Base-by-base conservation (phyloP, 768 basidiomycete species). In the Lentinula aciculospora region DNA sequence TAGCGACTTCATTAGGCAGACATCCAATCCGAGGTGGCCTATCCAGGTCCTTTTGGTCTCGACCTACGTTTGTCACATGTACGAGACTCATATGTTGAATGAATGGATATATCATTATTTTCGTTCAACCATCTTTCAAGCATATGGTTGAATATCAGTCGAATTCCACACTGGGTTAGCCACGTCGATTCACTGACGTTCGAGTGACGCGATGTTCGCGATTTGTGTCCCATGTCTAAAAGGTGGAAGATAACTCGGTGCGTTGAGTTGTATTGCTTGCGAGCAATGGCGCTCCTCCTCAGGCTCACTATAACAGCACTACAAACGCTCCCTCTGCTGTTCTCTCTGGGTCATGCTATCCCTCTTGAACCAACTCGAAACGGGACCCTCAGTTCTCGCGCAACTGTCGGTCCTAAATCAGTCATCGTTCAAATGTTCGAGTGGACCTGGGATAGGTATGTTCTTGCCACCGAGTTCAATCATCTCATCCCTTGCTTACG, bases 351-450 rank as follows among this genome's bases (percentile, higher is more conserved):
- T 7, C 7, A 28, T 27, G 25, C 27, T 28, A 5, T n/a, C 46
- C 46, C 46, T 4, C 46, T 28, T n/a, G 46, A 47, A 29, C 25
- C 46, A n/a, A 28, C 27, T 7, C 27, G 15, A 9, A 17, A 28
- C 29, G 28, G 12, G 42, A 23, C 42, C 8, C 21, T 47, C 27
- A 31, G 5, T 21, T 12, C 28, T 32, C 63, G 66, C 31, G 62
- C 64, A 13, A 66, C 66, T 4, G 57, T 63, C 17, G 65, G 63
- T 28, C 27, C 56, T 39, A 80, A 79, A 58, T 70, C 67, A 2
- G 83, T 86, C 59, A 86, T 88, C 64, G 76, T 83, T 15, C 84
- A 87, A 68, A 82, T 89, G 80, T 89, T 88, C 63, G 77, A 86
- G 64, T 88, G 86, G 86, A 76, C 66, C 10, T 83, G 81, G 81